phyloP scores from a whole-genome alignment of 345 rosid species.

The Sisymbrium altissimum region DNA sequence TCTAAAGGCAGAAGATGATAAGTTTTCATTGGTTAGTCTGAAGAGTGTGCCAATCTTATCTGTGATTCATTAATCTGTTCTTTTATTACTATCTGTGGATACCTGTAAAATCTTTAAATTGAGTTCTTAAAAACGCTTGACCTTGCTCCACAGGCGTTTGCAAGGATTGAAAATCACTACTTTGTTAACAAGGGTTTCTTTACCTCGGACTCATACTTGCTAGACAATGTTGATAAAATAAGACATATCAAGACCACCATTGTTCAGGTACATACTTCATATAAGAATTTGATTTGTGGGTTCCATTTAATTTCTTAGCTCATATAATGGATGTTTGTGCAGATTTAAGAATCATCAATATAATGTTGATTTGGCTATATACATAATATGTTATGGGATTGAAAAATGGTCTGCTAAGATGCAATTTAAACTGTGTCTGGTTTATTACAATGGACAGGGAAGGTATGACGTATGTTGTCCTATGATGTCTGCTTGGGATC shows the following conservation, averaged over 20 bases:
- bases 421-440: background rate
- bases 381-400: background rate
- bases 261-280: conserved; percentile 58
- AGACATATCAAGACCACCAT: conserved; percentile 77
- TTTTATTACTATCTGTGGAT: background rate
- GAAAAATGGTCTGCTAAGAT: background rate
- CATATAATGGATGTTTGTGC: no score
- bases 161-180: conserved; percentile 95
- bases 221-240: conserved; percentile 84
- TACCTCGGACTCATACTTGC: conserved; percentile 66
- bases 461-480: conserved; percentile 94
- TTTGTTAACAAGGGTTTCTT: conserved; percentile 86
- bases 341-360: no score
- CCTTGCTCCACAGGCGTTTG: conserved; percentile 69
- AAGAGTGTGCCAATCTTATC: background rate
- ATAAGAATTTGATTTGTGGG: background rate
- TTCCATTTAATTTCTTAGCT: background rate
- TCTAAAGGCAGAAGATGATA: conserved; percentile 85
- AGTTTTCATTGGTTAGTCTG: conserved; percentile 70
- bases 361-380: background rate
- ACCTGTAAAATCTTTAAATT: background rate
- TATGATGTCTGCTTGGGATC: conserved; percentile 99
- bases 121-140: background rate
- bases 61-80: background rate
- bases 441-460: conserved; percentile 57